These are phyloP conservation scores for Hortiboletus campestris DNA, from an alignment of 768 basidiomycete genomes.

Conservation along the genomic window DNA sequence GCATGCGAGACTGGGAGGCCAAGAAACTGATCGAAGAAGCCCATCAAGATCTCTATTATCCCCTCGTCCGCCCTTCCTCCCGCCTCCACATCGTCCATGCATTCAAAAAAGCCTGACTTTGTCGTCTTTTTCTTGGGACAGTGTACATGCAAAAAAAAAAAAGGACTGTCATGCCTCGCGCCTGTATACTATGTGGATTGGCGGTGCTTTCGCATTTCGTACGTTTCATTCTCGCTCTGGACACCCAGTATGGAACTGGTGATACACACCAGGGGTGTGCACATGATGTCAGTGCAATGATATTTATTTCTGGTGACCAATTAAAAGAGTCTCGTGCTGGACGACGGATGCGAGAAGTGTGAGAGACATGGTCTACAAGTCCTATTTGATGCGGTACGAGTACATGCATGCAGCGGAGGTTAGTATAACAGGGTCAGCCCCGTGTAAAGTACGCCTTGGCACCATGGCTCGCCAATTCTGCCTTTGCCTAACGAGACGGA, in stretches of 20 bases:
- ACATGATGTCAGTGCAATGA: constrained; percentile 10
- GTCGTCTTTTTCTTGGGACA: constrained; percentile 18
- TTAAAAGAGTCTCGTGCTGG: constrained; percentile 1
- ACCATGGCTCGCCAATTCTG: constrained; percentile 79
- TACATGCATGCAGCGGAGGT: constrained; percentile 19
- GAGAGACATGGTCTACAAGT: neutral
- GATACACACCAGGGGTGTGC: constrained; percentile 1
- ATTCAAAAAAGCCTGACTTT: constrained; percentile 28
- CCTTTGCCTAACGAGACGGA: constrained; percentile 58
- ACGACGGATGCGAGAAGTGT: neutral
- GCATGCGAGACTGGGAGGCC: constrained; percentile 52
- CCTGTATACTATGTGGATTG: constrained; percentile 48
- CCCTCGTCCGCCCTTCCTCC: constrained; percentile 47
- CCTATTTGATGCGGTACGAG: constrained; percentile 10
- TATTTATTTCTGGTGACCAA: constrained; percentile 11
- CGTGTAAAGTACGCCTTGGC: constrained; percentile 87
- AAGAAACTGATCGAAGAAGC: constrained; percentile 59
- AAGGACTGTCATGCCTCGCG: constrained; percentile 8
- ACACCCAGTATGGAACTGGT: neutral
- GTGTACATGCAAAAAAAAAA: constrained; percentile 26
- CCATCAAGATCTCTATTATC: constrained; percentile 64
- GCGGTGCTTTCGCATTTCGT: constrained; percentile 86
- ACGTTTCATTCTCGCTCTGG: constrained; percentile 10
- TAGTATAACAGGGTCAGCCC: constrained; percentile 44
- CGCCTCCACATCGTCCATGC: constrained; percentile 63